Conservation (phyloP, 257 asterid species). For the Nicotiana tabacum region DNA sequence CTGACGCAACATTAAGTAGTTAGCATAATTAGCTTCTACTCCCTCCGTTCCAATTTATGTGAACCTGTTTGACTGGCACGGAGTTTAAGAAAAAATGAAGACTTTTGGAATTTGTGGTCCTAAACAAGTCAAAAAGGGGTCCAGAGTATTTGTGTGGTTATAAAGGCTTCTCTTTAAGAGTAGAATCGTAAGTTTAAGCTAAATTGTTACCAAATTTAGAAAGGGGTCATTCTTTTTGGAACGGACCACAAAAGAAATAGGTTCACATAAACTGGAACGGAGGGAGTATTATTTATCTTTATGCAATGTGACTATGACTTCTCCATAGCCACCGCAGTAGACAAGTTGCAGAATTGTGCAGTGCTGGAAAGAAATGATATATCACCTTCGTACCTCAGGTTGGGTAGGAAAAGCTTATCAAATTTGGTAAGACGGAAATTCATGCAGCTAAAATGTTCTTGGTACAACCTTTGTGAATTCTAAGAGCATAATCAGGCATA, state of each 20-base stretch:
- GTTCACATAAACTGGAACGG: too few relatives aligned
- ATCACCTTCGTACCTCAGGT: not conserved
- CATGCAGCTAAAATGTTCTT: not conserved
- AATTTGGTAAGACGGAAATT: not conserved
- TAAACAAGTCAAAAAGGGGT: too few relatives aligned
- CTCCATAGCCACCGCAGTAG: not conserved
- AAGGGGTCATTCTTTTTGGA: too few relatives aligned
- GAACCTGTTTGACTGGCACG: too few relatives aligned
- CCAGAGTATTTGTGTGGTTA: too few relatives aligned
- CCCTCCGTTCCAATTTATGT: too few relatives aligned
- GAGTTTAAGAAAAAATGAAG: too few relatives aligned
- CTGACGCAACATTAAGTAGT: slow-evolving; percentile 1
- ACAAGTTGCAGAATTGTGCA: not conserved
- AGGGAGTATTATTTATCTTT: not conserved
- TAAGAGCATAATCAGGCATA: not conserved
- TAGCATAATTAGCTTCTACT: slow-evolving; percentile 4
- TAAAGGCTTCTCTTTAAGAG: too few relatives aligned
- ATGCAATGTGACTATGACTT: not conserved
- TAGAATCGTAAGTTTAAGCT: too few relatives aligned
- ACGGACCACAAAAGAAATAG: too few relatives aligned
- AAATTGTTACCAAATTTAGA: too few relatives aligned
- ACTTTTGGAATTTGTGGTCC: too few relatives aligned
- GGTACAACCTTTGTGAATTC: not conserved
- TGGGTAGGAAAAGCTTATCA: not conserved
- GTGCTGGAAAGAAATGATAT: not conserved